phyloP scores from a whole-genome alignment of 306 rosid species.

The Datisca glomerata region DNA sequence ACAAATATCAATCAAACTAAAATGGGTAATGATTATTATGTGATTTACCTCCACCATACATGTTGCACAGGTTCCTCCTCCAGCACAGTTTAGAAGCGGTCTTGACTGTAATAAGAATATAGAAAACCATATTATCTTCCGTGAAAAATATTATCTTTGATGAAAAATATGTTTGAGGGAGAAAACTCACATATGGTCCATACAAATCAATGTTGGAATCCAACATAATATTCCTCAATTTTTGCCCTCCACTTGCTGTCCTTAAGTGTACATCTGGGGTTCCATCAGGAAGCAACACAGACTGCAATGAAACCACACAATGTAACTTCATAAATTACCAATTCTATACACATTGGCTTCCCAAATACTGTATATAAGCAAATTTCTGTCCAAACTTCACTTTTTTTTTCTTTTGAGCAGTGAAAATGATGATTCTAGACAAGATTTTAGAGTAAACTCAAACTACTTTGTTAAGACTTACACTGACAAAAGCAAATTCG shows the following conservation, averaged over 20 bases:
- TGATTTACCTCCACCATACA: slow-evolving; percentile 81
- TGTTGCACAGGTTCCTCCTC: slow-evolving; percentile 84
- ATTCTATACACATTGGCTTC: not conserved
- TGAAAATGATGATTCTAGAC: not conserved
- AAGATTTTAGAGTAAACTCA: too few species aligned
- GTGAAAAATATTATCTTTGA: too few species aligned
- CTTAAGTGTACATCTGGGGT: slow-evolving; percentile 80
- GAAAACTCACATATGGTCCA: slow-evolving; percentile 63
- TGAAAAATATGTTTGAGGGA: not conserved
- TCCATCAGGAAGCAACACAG: slow-evolving; percentile 86
- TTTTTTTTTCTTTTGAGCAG: too few species aligned
- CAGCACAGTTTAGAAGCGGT: slow-evolving; percentile 62
- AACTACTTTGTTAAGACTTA: slow-evolving; percentile 35
- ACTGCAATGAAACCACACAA: slow-evolving; percentile 23
- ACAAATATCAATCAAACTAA: too few species aligned
- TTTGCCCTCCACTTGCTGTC: slow-evolving; percentile 66
- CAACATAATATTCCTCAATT: slow-evolving; percentile 68
- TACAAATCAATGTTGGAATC: slow-evolving; percentile 66
- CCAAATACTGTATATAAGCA: not conserved
- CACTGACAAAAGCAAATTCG: slow-evolving; percentile 65
- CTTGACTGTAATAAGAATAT: slow-evolving; percentile 34
- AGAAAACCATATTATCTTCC: not conserved
- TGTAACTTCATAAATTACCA: not conserved
- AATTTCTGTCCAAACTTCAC: not conserved
- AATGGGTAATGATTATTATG: slow-evolving; percentile 1